A percentile compares a stretch with the other conserved stretches of the same genome.
Evolutionary conservation across 2,329 filamentous ascomycete species (phyloP).

Genomic region (Sarocladium brachiariae): DNA sequence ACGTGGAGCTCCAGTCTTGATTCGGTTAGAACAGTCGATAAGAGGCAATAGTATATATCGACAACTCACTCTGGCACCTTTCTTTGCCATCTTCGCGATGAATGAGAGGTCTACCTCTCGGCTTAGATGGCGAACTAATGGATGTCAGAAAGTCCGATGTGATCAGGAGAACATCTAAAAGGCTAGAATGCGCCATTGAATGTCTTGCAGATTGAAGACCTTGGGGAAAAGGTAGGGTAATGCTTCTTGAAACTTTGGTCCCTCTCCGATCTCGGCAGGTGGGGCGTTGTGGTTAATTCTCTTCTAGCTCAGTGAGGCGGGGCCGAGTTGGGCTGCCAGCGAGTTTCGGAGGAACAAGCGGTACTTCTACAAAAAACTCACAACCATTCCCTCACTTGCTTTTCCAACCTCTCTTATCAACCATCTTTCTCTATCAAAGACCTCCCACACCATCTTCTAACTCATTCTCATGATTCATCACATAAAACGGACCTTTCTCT

Average conservation of each 20-base stretch:
- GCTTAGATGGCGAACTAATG: no score
- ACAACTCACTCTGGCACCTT: no score
- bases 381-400: not conserved
- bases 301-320: not conserved
- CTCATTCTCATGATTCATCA: conserved; percentile 9
- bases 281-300: conserved; percentile 17
- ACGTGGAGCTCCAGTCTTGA: no score
- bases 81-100: no score
- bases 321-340: not conserved
- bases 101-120: no score
- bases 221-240: not conserved
- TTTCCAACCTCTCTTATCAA: not conserved
- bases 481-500: not conserved
- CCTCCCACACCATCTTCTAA: not conserved
- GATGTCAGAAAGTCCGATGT: no score
- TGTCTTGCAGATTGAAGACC: not conserved
- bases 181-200: not conserved
- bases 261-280: conserved; percentile 24
- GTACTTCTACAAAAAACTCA: no score
- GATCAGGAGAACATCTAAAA: not conserved
- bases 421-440: no score
- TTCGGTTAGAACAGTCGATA: no score
- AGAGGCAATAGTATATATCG: no score
- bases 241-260: not conserved
- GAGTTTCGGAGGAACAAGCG: not conserved